Evolutionary conservation across 441 rosid species (phyloP).

Genomic region (Sinapis alba): DNA sequence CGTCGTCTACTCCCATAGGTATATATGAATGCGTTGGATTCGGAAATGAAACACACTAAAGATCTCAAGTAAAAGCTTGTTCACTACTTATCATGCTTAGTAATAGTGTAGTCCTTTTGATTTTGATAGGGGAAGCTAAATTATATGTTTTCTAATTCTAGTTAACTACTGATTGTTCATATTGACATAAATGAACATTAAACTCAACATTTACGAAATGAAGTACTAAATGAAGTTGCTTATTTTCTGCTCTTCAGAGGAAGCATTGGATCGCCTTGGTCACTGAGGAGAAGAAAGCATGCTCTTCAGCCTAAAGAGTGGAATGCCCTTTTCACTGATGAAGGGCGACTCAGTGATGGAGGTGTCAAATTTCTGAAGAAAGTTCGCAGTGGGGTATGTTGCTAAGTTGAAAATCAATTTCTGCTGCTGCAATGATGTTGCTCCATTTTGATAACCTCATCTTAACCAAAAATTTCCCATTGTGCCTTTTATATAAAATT

Average conservation of each 20-base stretch:
- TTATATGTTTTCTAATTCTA: no score
- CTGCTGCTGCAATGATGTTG: not conserved
- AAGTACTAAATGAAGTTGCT: constrained; percentile 10
- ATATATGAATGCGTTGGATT: no score
- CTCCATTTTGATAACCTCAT: not conserved
- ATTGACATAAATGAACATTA: not conserved
- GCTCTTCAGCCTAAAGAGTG: constrained; percentile 77
- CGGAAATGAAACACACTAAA: constrained; percentile 1
- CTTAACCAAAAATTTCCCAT: not conserved
- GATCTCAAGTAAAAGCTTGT: constrained; percentile 22
- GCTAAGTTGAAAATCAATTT: no score
- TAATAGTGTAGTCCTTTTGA: no score
- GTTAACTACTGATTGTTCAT: not conserved
- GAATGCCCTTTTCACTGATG: constrained; percentile 68
- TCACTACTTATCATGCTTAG: not conserved
- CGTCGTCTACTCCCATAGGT: constrained; percentile 67
- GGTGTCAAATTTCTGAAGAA: constrained; percentile 84
- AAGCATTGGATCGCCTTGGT: constrained; percentile 85
- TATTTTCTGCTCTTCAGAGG: constrained; percentile 45
- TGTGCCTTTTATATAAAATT: not conserved
- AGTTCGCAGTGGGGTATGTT: constrained; percentile 80
- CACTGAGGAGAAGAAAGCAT: constrained; percentile 79
- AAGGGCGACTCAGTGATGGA: constrained; percentile 75
- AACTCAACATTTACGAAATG: not conserved
- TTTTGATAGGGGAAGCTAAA: no score